phyloP scores from a whole-genome alignment of 2,329 filamentous ascomycete genomes.

The Aspergillus glaucus region DNA sequence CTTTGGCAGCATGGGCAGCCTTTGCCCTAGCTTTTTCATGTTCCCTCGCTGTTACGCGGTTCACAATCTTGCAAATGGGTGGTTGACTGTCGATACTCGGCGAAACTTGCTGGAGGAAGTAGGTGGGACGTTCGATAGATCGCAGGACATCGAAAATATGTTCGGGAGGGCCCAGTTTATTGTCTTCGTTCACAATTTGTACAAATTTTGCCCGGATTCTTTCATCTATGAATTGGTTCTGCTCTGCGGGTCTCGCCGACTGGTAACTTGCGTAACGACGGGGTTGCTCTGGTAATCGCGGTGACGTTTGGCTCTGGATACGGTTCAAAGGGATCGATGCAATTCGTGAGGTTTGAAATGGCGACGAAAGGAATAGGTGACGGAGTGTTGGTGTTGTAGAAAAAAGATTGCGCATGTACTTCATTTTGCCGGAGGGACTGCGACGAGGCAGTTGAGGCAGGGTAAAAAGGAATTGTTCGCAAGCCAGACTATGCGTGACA shows the following conservation, averaged over 20 bases:
- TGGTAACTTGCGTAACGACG: conserved; percentile 1
- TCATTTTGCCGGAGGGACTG: conserved; percentile 17
- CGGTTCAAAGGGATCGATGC: conserved; percentile 8
- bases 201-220: conserved; percentile 25
- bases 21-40: conserved; percentile 36
- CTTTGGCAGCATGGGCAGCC: conserved; percentile 35
- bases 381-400: conserved; percentile 28
- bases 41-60: conserved; percentile 49
- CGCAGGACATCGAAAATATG: conserved; percentile 31
- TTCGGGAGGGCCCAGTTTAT: conserved; percentile 23
- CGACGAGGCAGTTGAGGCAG: too few relatives aligned
- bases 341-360: conserved; percentile 11
- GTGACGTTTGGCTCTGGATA: conserved; percentile 7
- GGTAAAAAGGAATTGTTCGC: too few relatives aligned
- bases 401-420: conserved; percentile 26
- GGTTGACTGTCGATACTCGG: conserved; percentile 22
- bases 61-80: conserved; percentile 67
- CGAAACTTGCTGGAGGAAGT: conserved; percentile 48
- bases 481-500: too few relatives aligned
- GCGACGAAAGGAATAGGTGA: conserved; percentile 20
- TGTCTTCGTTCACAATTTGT: conserved; percentile 30
- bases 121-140: conserved; percentile 43
- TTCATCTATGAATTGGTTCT: conserved; percentile 25
- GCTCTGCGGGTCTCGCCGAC: conserved; percentile 5
- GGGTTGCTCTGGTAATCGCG: conserved; percentile 13